A percentile compares a stretch with the other conserved stretches of the same genome.
phyloP scores from a whole-genome alignment of 2,329 filamentous ascomycete genomes.

The Ophidiomyces ophidiicola region DNA sequence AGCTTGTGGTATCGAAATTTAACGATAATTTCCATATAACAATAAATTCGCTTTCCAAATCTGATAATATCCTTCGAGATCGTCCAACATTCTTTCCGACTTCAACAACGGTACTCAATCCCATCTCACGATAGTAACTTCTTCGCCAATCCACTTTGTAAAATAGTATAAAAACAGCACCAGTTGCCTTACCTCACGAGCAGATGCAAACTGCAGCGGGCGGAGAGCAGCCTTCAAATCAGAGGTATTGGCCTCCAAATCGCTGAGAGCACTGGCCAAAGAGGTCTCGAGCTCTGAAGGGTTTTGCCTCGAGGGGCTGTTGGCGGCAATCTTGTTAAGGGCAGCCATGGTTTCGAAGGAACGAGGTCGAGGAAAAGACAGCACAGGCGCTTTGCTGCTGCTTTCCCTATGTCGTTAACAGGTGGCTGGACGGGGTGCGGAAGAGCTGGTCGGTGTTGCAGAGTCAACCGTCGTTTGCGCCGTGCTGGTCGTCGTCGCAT shows the following conservation, averaged over 20 bases:
- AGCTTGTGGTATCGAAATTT: slow-evolving; percentile 19
- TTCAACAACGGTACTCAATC: neutral
- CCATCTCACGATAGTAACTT: slow-evolving; percentile 1
- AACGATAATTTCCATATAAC: slow-evolving; percentile 11
- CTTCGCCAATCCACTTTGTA: neutral
- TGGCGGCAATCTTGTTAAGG: slow-evolving; percentile 96
- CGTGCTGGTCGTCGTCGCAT: slow-evolving; percentile 8
- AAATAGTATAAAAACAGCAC: neutral
- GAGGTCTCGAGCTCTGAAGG: slow-evolving; percentile 94
- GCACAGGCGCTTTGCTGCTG: slow-evolving; percentile 14
- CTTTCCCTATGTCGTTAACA: slow-evolving; percentile 14
- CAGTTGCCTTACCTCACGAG: slow-evolving; percentile 76
- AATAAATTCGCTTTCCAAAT: neutral
- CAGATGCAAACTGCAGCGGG: slow-evolving; percentile 97
- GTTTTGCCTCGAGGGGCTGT: slow-evolving; percentile 90
- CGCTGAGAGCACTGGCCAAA: slow-evolving; percentile 94
- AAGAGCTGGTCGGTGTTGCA: slow-evolving; percentile 12
- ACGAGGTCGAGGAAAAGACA: slow-evolving; percentile 12
- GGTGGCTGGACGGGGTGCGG: slow-evolving; percentile 9
- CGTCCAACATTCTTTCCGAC: neutral
- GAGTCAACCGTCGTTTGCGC: slow-evolving; percentile 9
- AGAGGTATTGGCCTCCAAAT: slow-evolving; percentile 98
- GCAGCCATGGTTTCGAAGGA: slow-evolving; percentile 51
- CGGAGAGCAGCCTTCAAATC: slow-evolving; percentile 94
- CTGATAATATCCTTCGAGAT: neutral